phyloP scores from a whole-genome alignment of 352 stramenopile species.

The Sclerospora graminicola region DNA sequence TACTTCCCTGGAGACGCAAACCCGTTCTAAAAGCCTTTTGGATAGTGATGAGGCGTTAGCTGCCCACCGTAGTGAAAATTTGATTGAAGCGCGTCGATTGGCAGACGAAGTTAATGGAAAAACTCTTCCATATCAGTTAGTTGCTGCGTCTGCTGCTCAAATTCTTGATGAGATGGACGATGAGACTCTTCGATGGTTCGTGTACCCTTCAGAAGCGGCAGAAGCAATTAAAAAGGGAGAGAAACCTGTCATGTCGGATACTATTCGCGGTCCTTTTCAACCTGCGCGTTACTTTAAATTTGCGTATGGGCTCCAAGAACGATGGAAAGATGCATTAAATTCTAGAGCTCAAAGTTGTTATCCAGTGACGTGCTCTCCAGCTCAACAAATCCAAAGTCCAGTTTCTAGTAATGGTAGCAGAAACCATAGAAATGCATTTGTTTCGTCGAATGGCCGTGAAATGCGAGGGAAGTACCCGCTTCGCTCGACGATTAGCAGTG shows the following conservation, averaged over 20 bases:
- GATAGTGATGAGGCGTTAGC: constrained; percentile 26
- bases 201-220: constrained; percentile 68
- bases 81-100: too few species aligned
- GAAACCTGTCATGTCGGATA: too few species aligned
- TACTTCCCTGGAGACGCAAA: too few species aligned
- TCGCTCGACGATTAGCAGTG: constrained; percentile 16
- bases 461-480: too few species aligned
- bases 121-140: constrained; percentile 9
- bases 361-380: too few species aligned
- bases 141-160: too few species aligned
- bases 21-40: constrained; percentile 11
- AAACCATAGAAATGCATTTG: constrained; percentile 21
- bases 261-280: constrained; percentile 38
- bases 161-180: too few species aligned
- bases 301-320: constrained; percentile 15
- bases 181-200: constrained; percentile 65
- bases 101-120: constrained; percentile 15
- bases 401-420: constrained; percentile 7
- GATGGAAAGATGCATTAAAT: too few species aligned
- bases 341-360: too few species aligned
- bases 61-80: constrained; percentile 26
- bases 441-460: too few species aligned
- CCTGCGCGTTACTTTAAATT: constrained; percentile 35
- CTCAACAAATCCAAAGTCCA: too few species aligned
- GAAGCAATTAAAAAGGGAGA: constrained; percentile 78